Evolutionary conservation across 2,329 filamentous ascomycete species (phyloP).

Genomic region (Claviceps africana): DNA sequence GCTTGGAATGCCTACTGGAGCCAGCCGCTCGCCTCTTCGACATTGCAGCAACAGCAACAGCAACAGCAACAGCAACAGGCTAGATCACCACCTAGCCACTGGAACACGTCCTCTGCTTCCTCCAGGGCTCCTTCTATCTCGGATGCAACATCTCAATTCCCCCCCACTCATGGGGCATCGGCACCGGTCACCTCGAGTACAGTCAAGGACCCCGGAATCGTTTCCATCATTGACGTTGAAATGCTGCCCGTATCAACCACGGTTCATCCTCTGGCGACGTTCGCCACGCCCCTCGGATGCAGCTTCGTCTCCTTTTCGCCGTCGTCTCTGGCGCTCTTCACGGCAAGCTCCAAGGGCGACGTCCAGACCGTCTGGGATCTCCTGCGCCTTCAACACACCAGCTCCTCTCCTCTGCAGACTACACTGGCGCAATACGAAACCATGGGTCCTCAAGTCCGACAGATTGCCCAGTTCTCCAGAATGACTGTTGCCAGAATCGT

Average conservation of each 20-base stretch:
- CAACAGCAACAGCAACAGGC: constrained; percentile 12
- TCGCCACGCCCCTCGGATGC: constrained; percentile 58
- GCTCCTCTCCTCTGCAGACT: constrained; percentile 44
- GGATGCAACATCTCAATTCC: constrained; percentile 42
- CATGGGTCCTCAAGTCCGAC: constrained; percentile 52
- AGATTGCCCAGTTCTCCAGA: constrained; percentile 76
- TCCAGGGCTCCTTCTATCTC: constrained; percentile 26
- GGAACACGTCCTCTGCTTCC: constrained; percentile 22
- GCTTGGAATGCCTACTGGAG: constrained; percentile 76
- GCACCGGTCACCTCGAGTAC: constrained; percentile 42
- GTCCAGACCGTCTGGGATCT: constrained; percentile 72
- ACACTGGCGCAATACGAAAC: constrained; percentile 28
- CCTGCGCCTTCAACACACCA: constrained; percentile 49
- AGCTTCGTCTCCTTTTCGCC: constrained; percentile 71
- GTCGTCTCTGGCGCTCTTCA: constrained; percentile 59
- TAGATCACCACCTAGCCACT: constrained; percentile 34
- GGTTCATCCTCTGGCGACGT: constrained; percentile 54
- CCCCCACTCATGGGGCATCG: constrained; percentile 47
- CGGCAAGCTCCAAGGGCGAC: constrained; percentile 72
- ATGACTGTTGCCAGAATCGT: constrained; percentile 86
- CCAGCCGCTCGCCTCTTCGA: constrained; percentile 27
- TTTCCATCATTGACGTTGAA: constrained; percentile 62
- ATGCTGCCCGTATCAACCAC: constrained; percentile 36
- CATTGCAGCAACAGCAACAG: constrained; percentile 12
- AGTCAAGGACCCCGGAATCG: constrained; percentile 54